A percentile compares a stretch with the other conserved stretches of the same genome.
Evolutionary conservation across 768 basidiomycete species (phyloP).

Genomic region (Leucocoprinus sp.): DNA sequence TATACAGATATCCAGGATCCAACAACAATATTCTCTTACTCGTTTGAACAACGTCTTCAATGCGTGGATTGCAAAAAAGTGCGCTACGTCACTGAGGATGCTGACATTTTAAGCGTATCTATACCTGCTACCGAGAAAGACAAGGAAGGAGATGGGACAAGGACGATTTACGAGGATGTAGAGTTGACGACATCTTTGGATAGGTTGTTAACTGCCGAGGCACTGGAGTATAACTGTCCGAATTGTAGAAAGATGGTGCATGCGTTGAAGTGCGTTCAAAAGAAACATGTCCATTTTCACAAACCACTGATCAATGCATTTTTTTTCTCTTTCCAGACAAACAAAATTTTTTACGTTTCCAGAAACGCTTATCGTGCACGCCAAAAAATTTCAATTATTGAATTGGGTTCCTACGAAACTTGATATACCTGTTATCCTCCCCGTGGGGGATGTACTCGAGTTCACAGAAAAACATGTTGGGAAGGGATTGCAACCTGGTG

Average conservation of each 20-base stretch:
- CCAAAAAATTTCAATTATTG: slow-evolving; percentile 89
- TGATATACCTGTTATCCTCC: slow-evolving; percentile 84
- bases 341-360: slow-evolving; percentile 82
- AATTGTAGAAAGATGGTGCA: slow-evolving; percentile 57
- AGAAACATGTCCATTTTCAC: too few species aligned
- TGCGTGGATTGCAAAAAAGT: slow-evolving; percentile 75
- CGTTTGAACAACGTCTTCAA: slow-evolving; percentile 80
- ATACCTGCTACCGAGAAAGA: slow-evolving; percentile 61
- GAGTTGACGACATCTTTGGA: slow-evolving; percentile 54
- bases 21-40: slow-evolving; percentile 72
- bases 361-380: slow-evolving; percentile 78
- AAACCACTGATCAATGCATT: too few species aligned
- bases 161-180: slow-evolving; percentile 56
- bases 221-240: slow-evolving; percentile 76
- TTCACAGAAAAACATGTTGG: slow-evolving; percentile 60
- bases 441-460: slow-evolving; percentile 44
- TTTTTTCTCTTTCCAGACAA: slow-evolving; percentile 39
- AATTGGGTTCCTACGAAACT: slow-evolving; percentile 97
- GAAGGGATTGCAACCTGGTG: slow-evolving; percentile 58
- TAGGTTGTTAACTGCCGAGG: slow-evolving; percentile 48
- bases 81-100: slow-evolving; percentile 68
- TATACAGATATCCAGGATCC: slow-evolving; percentile 39
- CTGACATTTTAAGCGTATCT: slow-evolving; percentile 72
- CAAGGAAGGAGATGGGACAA: slow-evolving; percentile 52
- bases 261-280: slow-evolving; percentile 65